These are phyloP conservation scores for Tricharina praecox DNA, from an alignment of 495 filamentous ascomycete species.

Conservation along the genomic window DNA sequence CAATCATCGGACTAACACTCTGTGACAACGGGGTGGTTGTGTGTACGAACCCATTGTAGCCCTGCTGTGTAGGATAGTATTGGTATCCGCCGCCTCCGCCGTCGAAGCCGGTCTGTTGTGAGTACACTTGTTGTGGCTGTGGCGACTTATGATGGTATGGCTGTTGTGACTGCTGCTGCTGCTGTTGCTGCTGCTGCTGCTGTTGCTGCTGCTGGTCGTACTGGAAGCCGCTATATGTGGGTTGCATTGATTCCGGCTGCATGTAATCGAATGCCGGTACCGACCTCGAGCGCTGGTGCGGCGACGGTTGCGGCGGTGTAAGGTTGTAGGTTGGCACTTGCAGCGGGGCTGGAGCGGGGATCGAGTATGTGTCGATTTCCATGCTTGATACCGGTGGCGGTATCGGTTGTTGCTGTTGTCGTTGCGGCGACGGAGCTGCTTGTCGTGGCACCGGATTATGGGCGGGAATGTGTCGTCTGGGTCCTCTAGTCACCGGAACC, in stretches of 20 bases:
- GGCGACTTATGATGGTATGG: background rate
- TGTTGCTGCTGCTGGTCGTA: background rate
- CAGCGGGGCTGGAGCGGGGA: background rate
- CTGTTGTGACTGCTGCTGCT: background rate
- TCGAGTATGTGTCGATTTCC: conserved; percentile 4
- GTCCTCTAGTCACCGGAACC: conserved; percentile 7
- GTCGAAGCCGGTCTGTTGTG: background rate
- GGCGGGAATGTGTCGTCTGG: background rate
- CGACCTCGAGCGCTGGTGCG: conserved; percentile 5
- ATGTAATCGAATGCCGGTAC: background rate
- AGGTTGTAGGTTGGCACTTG: conserved; percentile 1
- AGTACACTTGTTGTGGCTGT: conserved; percentile 1
- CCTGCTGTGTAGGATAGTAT: background rate
- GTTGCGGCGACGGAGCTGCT: background rate
- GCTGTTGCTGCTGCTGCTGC: background rate
- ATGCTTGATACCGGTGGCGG: background rate
- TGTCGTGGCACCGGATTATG: too few species aligned
- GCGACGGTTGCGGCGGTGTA: background rate
- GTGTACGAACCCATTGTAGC: background rate
- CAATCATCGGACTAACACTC: background rate
- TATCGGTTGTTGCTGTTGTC: background rate
- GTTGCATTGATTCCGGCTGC: too few species aligned
- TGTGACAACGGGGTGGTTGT: background rate
- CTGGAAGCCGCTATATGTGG: background rate
- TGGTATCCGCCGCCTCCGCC: conserved; percentile 1